phyloP scores from a whole-genome alignment of 345 rosid species.

The Boechera retrofracta region DNA sequence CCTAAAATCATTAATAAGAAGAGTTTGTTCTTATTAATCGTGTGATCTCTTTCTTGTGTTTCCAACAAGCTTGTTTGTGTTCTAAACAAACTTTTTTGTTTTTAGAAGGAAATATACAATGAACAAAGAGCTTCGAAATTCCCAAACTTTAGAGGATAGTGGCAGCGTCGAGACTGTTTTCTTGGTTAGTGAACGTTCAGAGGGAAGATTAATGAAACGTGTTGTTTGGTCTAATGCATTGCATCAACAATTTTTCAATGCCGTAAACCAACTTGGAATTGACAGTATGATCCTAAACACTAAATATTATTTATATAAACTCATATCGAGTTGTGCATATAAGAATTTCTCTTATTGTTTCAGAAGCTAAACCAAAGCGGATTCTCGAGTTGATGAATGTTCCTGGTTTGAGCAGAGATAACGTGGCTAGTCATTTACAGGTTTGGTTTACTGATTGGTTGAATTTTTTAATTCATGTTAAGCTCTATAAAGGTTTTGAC shows the following conservation, averaged over 20 bases:
- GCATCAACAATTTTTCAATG: slow-evolving; percentile 84
- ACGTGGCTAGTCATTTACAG: slow-evolving; percentile 94
- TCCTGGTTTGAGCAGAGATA: slow-evolving; percentile 81
- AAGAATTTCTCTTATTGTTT: slow-evolving; percentile 33
- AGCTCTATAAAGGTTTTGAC: neutral
- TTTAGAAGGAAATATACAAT: slow-evolving; percentile 57
- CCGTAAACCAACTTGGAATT: slow-evolving; percentile 81
- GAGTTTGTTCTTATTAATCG: no score
- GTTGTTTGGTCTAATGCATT: slow-evolving; percentile 94
- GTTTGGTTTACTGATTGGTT: slow-evolving; percentile 44
- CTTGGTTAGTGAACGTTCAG: slow-evolving; percentile 59
- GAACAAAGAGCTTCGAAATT: slow-evolving; percentile 56
- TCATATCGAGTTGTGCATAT: slow-evolving; percentile 19
- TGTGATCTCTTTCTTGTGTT: no score
- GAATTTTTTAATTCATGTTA: neutral
- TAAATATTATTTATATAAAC: neutral
- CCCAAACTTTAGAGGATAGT: slow-evolving; percentile 59
- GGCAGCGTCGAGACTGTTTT: slow-evolving; percentile 63
- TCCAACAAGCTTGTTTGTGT: no score
- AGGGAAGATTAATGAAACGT: slow-evolving; percentile 50
- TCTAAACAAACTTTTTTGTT: no score
- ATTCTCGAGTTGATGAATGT: slow-evolving; percentile 89
- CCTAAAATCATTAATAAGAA: no score
- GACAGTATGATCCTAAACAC: slow-evolving; percentile 66
- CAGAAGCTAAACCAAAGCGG: slow-evolving; percentile 90